Conservation (phyloP, 2,329 filamentous ascomycete species). For the Drechmeria coniospora region DNA sequence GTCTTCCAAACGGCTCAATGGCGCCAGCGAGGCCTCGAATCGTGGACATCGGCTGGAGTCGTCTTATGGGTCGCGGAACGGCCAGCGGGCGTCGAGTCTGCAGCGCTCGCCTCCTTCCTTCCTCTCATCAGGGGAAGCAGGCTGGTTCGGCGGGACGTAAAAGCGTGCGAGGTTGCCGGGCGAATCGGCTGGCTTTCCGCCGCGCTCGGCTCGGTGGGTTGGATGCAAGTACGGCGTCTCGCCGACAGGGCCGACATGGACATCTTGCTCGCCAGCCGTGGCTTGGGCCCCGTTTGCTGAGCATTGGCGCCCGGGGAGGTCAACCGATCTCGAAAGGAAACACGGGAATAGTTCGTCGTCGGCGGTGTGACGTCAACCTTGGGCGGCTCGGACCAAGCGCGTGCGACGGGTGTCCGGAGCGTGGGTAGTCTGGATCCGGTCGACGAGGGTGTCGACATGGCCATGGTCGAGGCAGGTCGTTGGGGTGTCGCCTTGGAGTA, state of each 20-base stretch:
- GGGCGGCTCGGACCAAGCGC: slow-evolving; percentile 32
- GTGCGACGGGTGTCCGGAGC: slow-evolving; percentile 30
- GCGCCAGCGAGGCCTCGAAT: slow-evolving; percentile 35
- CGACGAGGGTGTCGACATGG: slow-evolving; percentile 25
- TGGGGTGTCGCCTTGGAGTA: slow-evolving; percentile 29
- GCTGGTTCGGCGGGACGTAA: slow-evolving; percentile 32
- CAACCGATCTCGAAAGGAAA: slow-evolving; percentile 1
- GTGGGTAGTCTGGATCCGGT: slow-evolving; percentile 31
- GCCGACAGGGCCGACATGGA: slow-evolving; percentile 26
- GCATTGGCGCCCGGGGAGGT: slow-evolving; percentile 30
- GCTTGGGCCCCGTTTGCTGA: slow-evolving; percentile 28
- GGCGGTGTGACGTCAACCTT: slow-evolving; percentile 29
- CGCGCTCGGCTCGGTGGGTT: slow-evolving; percentile 24
- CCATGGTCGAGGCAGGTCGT: slow-evolving; percentile 26
- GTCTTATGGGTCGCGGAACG: slow-evolving; percentile 27
- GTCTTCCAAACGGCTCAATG: too few relatives aligned
- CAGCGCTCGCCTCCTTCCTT: slow-evolving; percentile 13
- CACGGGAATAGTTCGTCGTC: slow-evolving; percentile 29
- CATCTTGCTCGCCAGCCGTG: slow-evolving; percentile 25
- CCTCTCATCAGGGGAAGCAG: slow-evolving; percentile 34
- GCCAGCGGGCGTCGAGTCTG: slow-evolving; percentile 23
- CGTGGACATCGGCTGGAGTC: slow-evolving; percentile 19
- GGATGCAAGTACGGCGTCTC: slow-evolving; percentile 37
- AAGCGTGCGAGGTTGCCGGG: slow-evolving; percentile 41
- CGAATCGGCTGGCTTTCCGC: slow-evolving; percentile 21